phyloP scores from a whole-genome alignment of 345 rosid genomes.

The Odontarrhena argentea region DNA sequence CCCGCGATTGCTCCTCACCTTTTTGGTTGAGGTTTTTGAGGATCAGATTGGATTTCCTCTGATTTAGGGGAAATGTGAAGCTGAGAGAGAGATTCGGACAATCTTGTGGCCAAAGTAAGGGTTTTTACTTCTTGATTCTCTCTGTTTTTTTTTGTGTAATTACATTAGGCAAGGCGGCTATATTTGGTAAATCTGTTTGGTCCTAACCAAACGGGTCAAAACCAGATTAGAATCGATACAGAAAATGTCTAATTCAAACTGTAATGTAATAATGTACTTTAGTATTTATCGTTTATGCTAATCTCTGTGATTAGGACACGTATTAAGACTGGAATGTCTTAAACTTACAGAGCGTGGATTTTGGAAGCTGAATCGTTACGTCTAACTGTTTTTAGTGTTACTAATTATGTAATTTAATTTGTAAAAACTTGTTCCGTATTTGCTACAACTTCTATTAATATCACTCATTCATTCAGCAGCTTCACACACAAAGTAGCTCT shows the following conservation, averaged over 20 bases:
- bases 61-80: conserved; percentile 29
- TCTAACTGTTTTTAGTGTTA: conserved; percentile 3
- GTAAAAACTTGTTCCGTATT: conserved; percentile 10
- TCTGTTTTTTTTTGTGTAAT: not conserved
- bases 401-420: not conserved
- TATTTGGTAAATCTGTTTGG: conserved; percentile 35
- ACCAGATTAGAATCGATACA: conserved; percentile 5
- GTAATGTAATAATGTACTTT: not conserved
- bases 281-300: conserved; percentile 8
- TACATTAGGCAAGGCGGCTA: conserved; percentile 21
- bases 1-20: conserved; percentile 13
- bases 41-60: conserved; percentile 1
- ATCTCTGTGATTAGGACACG: conserved; percentile 28
- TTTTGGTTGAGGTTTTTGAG: conserved; percentile 35
- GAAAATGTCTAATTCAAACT: no score
- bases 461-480: conserved; percentile 25
- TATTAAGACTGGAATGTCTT: conserved; percentile 15
- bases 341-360: conserved; percentile 30
- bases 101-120: conserved; percentile 38
- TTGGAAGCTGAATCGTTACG: conserved; percentile 27
- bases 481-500: conserved; percentile 38
- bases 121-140: not conserved
- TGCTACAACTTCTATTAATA: conserved; percentile 35
- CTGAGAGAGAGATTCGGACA: conserved; percentile 39
- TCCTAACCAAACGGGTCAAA: conserved; percentile 17